A percentile compares a stretch with the other conserved stretches of the same genome.
Evolutionary conservation across 306 rosid species (phyloP).

Genomic region (Delonix regia): DNA sequence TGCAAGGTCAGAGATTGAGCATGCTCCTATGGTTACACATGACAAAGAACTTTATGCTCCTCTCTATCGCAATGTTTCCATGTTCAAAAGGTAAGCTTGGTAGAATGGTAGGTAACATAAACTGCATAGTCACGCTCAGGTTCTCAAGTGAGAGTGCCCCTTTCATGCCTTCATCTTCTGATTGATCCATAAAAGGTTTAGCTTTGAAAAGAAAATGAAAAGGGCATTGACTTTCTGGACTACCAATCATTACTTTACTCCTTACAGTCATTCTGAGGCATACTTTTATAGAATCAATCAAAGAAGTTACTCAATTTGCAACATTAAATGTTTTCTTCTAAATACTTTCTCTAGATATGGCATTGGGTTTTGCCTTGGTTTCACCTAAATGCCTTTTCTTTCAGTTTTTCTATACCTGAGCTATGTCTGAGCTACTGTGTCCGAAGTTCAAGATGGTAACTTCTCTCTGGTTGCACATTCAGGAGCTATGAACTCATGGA

Average conservation of each 20-base stretch:
- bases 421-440: constrained; percentile 23
- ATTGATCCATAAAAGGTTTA: constrained; percentile 23
- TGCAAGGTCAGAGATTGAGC: constrained; percentile 71
- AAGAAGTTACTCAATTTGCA: neutral
- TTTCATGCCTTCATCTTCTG: constrained; percentile 16
- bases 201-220: neutral
- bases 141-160: constrained; percentile 9
- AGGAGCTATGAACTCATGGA: constrained; percentile 98
- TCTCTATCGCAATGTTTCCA: constrained; percentile 82
- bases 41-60: constrained; percentile 78
- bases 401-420: constrained; percentile 6
- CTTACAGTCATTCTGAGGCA: neutral
- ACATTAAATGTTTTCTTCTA: neutral
- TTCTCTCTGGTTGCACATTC: constrained; percentile 34
- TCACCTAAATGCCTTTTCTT: constrained; percentile 8
- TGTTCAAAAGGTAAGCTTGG: constrained; percentile 71
- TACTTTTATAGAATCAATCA: neutral
- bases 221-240: neutral
- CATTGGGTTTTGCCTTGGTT: constrained; percentile 9
- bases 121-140: constrained; percentile 13
- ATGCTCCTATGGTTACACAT: constrained; percentile 52
- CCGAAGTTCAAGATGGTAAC: constrained; percentile 5
- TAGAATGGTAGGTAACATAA: constrained; percentile 6
- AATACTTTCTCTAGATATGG: constrained; percentile 1
- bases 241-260: constrained; percentile 6